These are phyloP conservation scores for Bryopsis sp. DNA, from an alignment of 139 green algal species.

Conservation along the genomic window DNA sequence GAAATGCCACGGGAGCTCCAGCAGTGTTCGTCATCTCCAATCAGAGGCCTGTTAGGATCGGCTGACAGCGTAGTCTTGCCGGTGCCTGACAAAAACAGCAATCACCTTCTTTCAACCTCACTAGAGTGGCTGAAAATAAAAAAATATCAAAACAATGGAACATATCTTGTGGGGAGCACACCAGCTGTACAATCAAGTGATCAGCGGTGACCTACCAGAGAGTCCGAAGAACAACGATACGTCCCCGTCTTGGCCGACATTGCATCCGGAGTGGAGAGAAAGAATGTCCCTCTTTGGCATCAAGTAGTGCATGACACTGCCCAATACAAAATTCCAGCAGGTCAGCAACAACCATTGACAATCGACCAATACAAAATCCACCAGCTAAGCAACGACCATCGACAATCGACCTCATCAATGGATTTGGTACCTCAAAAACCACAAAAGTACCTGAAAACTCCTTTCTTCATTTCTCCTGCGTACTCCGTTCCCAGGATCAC, in stretches of 20 bases:
- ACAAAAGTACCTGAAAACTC: too few species aligned
- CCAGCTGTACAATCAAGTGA: too few species aligned
- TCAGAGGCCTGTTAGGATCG: conserved; percentile 35
- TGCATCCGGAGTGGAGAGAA: conserved; percentile 61
- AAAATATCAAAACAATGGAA: not conserved
- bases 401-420: too few species aligned
- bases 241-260: conserved; percentile 38
- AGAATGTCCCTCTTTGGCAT: conserved; percentile 55
- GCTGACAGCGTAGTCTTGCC: conserved; percentile 69
- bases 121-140: not conserved
- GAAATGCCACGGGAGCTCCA: conserved; percentile 59
- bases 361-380: too few species aligned
- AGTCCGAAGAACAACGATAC: conserved; percentile 48
- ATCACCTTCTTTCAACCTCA: not conserved
- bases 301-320: conserved; percentile 66
- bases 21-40: conserved; percentile 70
- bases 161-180: not conserved
- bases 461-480: conserved; percentile 70
- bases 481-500: conserved; percentile 71
- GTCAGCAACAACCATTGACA: too few species aligned
- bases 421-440: too few species aligned
- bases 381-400: too few species aligned
- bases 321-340: too few species aligned
- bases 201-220: conserved; percentile 36
- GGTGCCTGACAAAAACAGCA: conserved; percentile 38